phyloP scores from a whole-genome alignment of 371 early-diverging fungal species.

The Mucor indicus region DNA sequence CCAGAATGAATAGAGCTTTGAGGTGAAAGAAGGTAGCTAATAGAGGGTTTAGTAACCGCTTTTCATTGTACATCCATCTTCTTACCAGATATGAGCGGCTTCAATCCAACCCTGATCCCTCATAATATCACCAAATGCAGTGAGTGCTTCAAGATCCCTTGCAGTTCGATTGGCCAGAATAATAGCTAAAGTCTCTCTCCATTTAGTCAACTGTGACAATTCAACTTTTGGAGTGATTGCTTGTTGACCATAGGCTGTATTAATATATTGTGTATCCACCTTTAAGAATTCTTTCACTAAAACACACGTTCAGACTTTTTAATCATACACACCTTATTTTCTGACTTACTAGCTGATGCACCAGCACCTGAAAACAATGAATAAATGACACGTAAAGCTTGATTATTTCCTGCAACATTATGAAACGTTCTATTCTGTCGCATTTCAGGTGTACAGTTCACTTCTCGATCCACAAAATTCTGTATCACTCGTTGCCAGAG shows the following conservation, averaged over 20 bases:
- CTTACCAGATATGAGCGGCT: slow-evolving; percentile 87
- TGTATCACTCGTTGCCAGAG: slow-evolving; percentile 79
- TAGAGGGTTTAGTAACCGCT: background rate
- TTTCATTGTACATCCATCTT: background rate
- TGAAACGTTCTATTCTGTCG: slow-evolving; percentile 21
- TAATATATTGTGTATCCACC: slow-evolving; percentile 20
- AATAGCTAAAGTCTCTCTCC: slow-evolving; percentile 71
- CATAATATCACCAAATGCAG: slow-evolving; percentile 78
- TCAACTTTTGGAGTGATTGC: slow-evolving; percentile 17
- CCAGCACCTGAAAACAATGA: slow-evolving; percentile 73
- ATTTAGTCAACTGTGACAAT: slow-evolving; percentile 47
- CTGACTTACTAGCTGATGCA: slow-evolving; percentile 42
- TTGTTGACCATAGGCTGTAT: slow-evolving; percentile 25
- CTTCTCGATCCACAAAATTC: slow-evolving; percentile 63
- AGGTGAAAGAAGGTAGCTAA: slow-evolving; percentile 67
- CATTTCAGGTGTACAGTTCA: slow-evolving; percentile 35
- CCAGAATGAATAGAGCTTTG: slow-evolving; percentile 57
- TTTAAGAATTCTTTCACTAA: slow-evolving; percentile 33
- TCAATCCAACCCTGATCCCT: slow-evolving; percentile 53
- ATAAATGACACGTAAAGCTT: slow-evolving; percentile 69
- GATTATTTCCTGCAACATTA: slow-evolving; percentile 50
- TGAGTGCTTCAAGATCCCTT: slow-evolving; percentile 69
- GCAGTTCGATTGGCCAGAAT: slow-evolving; percentile 85
- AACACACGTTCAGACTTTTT: background rate
- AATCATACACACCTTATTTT: background rate